Conservation (phyloP, 495 filamentous ascomycete genomes). For the Podospora conica region DNA sequence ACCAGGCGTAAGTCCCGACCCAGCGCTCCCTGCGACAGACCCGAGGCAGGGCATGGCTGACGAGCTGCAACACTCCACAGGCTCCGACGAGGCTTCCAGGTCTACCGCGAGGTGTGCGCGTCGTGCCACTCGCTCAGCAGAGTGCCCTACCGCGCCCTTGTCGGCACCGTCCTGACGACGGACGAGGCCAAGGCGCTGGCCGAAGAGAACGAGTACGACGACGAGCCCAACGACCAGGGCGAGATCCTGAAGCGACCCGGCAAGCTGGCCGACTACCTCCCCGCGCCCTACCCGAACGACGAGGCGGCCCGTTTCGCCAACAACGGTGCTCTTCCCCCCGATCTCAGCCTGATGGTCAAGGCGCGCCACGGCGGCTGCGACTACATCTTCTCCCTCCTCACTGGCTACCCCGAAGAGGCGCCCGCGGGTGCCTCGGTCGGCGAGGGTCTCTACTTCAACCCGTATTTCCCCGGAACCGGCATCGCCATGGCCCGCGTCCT, state of each 20-base stretch:
- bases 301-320: slow-evolving; percentile 97
- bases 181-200: slow-evolving; percentile 96
- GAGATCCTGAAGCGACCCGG: slow-evolving; percentile 97
- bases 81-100: slow-evolving; percentile 98
- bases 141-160: slow-evolving; percentile 87
- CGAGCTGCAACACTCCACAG: slow-evolving; percentile 41
- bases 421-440: slow-evolving; percentile 77
- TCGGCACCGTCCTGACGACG: slow-evolving; percentile 87
- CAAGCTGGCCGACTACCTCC: slow-evolving; percentile 97
- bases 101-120: slow-evolving; percentile 98
- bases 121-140: slow-evolving; percentile 94
- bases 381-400: slow-evolving; percentile 95
- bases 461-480: slow-evolving; percentile 98
- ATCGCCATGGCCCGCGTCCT: slow-evolving; percentile 99
- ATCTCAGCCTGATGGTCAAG: slow-evolving; percentile 97
- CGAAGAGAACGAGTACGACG: slow-evolving; percentile 97
- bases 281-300: slow-evolving; percentile 93
- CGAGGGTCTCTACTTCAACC: slow-evolving; percentile 97
- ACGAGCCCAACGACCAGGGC: slow-evolving; percentile 95
- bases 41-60: slow-evolving; percentile 4
- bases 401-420: slow-evolving; percentile 96
- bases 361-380: slow-evolving; percentile 95
- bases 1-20: slow-evolving; percentile 70
- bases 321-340: slow-evolving; percentile 93
- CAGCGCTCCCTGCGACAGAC: background rate